Conservation (phyloP, 768 basidiomycete species). For the Suillus bovinus region DNA sequence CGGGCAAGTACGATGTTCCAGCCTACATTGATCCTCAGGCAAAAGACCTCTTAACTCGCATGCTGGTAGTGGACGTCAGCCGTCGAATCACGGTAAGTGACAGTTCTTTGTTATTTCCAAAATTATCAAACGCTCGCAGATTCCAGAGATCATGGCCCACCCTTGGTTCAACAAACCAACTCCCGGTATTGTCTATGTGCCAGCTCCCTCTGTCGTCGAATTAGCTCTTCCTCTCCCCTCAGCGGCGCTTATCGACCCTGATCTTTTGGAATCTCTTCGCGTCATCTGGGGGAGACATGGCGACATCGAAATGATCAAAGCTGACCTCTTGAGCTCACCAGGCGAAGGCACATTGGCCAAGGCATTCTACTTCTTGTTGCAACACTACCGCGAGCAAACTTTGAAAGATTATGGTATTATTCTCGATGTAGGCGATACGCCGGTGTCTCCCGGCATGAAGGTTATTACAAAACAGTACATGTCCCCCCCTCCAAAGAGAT, state of each 20-base stretch:
- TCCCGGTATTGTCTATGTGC: constrained; percentile 46
- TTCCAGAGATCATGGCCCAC: constrained; percentile 81
- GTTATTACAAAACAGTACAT: constrained; percentile 43
- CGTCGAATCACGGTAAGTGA: constrained; percentile 75
- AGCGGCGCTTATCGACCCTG: constrained; percentile 69
- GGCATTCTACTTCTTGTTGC: constrained; percentile 85
- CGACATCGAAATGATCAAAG: constrained; percentile 54
- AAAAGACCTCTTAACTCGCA: constrained; percentile 77
- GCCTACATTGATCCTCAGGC: constrained; percentile 79
- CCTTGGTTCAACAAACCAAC: constrained; percentile 73
- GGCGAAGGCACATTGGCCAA: constrained; percentile 78
- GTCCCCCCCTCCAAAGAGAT: constrained; percentile 38
- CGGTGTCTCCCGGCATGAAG: constrained; percentile 23
- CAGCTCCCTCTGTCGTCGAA: constrained; percentile 62
- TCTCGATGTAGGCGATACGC: constrained; percentile 32
- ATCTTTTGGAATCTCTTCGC: constrained; percentile 74
- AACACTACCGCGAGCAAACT: constrained; percentile 68
- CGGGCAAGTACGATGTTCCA: constrained; percentile 84
- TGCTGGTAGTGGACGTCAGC: constrained; percentile 86
- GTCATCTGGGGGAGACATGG: constrained; percentile 84
- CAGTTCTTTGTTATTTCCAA: constrained; percentile 8
- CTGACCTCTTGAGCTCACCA: constrained; percentile 67
- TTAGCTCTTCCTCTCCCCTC: constrained; percentile 72
- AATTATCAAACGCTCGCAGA: constrained; percentile 44
- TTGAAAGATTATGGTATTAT: constrained; percentile 56